Conservation (phyloP, 2,329 filamentous ascomycete genomes). For the Phialemoniopsis sp. region DNA sequence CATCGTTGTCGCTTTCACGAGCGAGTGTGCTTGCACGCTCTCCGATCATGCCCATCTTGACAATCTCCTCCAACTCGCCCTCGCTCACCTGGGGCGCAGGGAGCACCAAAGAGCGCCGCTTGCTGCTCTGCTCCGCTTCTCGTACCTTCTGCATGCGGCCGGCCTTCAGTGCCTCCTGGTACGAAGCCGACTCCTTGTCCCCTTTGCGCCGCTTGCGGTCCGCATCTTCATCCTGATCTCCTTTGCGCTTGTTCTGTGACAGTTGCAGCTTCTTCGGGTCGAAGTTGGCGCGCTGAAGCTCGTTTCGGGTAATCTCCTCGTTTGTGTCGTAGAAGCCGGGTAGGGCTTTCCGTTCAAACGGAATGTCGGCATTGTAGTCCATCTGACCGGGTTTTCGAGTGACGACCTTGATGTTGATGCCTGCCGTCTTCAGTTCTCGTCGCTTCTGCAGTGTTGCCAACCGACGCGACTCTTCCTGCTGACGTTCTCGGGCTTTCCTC, state of each 20-base stretch:
- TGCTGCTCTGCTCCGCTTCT: constrained; percentile 96
- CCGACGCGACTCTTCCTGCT: constrained; percentile 89
- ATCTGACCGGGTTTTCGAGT: constrained; percentile 94
- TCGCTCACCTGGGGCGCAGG: constrained; percentile 91
- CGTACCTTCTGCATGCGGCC: constrained; percentile 92
- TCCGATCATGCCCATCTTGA: constrained; percentile 96
- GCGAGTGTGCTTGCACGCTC: constrained; percentile 77
- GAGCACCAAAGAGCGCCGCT: constrained; percentile 76
- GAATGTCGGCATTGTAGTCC: constrained; percentile 99
- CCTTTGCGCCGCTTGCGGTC: constrained; percentile 83
- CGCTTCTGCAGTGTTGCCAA: constrained; percentile 91
- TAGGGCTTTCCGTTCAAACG: constrained; percentile 89
- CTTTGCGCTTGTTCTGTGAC: constrained; percentile 82
- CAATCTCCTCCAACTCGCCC: constrained; percentile 90
- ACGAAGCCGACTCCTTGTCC: constrained; percentile 78
- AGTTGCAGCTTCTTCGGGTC: constrained; percentile 91
- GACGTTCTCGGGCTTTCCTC: constrained; percentile 90
- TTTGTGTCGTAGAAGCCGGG: constrained; percentile 89
- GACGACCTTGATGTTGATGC: constrained; percentile 95
- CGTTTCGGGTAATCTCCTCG: constrained; percentile 78
- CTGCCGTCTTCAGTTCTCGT: constrained; percentile 92
- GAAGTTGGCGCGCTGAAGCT: constrained; percentile 77
- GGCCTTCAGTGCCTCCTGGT: constrained; percentile 85
- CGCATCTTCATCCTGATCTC: constrained; percentile 78
- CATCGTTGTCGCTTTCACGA: constrained; percentile 74